These are phyloP conservation scores for Malus hybrid DNA, from an alignment of 331 rosid genomes.

Conservation along the genomic window DNA sequence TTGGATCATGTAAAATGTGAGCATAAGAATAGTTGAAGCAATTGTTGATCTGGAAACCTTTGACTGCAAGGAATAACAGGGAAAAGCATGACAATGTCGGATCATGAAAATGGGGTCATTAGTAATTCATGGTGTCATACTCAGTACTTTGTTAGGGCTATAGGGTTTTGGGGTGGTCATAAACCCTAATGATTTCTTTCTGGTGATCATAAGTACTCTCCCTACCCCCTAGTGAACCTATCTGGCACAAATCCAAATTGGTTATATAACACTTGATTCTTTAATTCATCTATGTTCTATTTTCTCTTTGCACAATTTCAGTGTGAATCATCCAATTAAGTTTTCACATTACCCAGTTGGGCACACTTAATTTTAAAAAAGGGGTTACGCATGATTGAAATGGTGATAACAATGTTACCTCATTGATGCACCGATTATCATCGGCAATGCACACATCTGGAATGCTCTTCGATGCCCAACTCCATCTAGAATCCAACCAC, in stretches of 20 bases:
- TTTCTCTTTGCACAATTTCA: not conserved
- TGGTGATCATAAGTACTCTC: not conserved
- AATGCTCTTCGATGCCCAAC: slow-evolving; percentile 82
- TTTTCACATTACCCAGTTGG: not conserved
- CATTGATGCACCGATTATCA: slow-evolving; percentile 73
- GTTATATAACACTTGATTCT: not conserved
- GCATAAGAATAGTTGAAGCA: not conserved
- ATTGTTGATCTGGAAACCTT: not conserved
- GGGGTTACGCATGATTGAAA: not conserved
- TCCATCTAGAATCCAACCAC: slow-evolving; percentile 75
- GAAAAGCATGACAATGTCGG: not conserved
- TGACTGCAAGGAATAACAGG: not conserved
- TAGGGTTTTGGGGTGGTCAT: not conserved
- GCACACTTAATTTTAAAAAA: not conserved
- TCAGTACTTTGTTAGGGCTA: not conserved
- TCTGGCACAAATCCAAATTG: not conserved
- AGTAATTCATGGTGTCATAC: not conserved
- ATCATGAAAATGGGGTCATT: not conserved
- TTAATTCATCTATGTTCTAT: not conserved
- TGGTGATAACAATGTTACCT: slow-evolving; percentile 39
- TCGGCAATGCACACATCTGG: slow-evolving; percentile 79
- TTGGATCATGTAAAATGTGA: not conserved
- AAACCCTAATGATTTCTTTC: not conserved
- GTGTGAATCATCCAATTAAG: not conserved
- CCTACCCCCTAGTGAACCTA: not conserved